Percentiles rank a stretch among this genome's conserved stretches.
phyloP scores from a whole-genome alignment of 495 filamentous ascomycete species.

The Daldinia loculata region DNA sequence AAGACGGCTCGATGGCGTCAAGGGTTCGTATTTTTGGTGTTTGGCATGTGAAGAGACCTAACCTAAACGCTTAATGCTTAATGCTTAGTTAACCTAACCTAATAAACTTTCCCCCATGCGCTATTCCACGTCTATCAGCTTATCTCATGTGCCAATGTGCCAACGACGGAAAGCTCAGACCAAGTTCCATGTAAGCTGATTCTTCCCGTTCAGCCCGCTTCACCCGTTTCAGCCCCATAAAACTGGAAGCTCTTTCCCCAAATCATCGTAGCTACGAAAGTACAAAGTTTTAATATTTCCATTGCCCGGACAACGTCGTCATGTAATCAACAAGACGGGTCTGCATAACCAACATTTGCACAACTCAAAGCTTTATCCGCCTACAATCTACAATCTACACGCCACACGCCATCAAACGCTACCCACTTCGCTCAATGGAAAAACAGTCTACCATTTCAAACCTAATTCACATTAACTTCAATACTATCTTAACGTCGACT shows the following conservation, averaged over 20 bases:
- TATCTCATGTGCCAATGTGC: background rate
- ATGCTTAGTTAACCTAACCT: constrained; percentile 7
- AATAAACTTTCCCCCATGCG: constrained; percentile 1
- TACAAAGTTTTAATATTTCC: background rate
- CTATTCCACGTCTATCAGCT: constrained; percentile 10
- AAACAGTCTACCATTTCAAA: constrained; percentile 13
- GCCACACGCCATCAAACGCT: constrained; percentile 3
- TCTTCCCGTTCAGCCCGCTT: background rate
- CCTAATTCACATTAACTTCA: constrained; percentile 3
- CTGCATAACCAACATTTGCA: constrained; percentile 36
- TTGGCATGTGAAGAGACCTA: constrained; percentile 42
- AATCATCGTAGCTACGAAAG: background rate
- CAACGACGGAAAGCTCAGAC: background rate
- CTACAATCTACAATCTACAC: background rate
- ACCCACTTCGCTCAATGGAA: constrained; percentile 14
- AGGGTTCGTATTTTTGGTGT: background rate
- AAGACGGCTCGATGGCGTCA: constrained; percentile 19
- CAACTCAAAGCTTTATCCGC: constrained; percentile 32
- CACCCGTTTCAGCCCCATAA: background rate
- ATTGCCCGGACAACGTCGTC: constrained; percentile 30
- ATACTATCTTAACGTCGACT: constrained; percentile 11
- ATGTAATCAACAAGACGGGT: constrained; percentile 19
- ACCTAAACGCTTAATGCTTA: background rate
- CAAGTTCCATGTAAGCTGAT: background rate
- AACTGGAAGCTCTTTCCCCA: constrained; percentile 2